Base-by-base conservation (phyloP, 345 rosid species). In the Brassica juncea region DNA sequence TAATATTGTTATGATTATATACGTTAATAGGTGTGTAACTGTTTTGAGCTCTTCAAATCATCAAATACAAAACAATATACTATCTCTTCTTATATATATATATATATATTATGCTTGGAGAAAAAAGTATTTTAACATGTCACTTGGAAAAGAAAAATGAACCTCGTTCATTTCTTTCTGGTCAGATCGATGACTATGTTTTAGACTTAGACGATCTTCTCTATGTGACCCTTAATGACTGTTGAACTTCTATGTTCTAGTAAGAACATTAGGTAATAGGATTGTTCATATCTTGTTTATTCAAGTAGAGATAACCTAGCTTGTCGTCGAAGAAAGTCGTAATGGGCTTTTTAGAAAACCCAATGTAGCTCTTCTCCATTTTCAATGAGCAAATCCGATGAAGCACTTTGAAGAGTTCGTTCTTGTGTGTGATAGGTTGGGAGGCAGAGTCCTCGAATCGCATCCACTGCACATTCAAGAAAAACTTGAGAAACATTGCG, bases 371-470 rank as follows among this genome's bases (percentile, higher is more conserved):
- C 7, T 74, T 77, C 69, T 81, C 87, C 67, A 77, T 62, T 83
- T 91, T 91, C 55, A 85, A 82, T 31, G 81, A 65, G 85, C 91
- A 89, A 74, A 91, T 69, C 27, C 78, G 68, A 12, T 75, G 82
- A 19, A 85, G 83, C 67, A 68, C 82, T 77, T 80, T 78, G 81
- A 87, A 87, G 55, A 89, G 79, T 0, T 82, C 88, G 55, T 85
- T 81, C 84, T 87, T 84, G 60, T 84, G 84, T 42, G 80, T 81
- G 4, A 84, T 72, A 69, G 94, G 94, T 76, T 93, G 94, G 68
- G 89, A 82, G 64, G 91, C 97, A 67, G 82, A 93, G 78, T 90
- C 93, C 79, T 90, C 92, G 5, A 88, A 61, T 3, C 83, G 88
- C 92, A 93, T 86, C 98, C 98, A 91, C 97, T 93, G 72, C 34